Base-by-base conservation (phyloP, 371 early-diverging fungal genomes). In the Catenaria anguillulae region DNA sequence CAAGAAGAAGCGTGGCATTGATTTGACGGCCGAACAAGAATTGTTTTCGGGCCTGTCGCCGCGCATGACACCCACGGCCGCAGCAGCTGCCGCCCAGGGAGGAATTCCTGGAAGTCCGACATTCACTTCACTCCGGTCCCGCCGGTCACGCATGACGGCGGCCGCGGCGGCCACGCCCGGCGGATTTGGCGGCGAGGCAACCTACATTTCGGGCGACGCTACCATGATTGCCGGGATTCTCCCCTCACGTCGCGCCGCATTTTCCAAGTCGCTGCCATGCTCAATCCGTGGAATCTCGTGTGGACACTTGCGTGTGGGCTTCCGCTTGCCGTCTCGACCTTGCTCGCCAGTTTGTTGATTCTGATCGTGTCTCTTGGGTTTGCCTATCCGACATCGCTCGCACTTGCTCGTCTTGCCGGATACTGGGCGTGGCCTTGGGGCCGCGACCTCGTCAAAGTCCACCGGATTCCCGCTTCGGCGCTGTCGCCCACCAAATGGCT, bases 341-440 rank as follows among this genome's bases (percentile, higher is more conserved):
- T 82, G 23, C 36, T 64, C 29, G 63, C 70, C 0, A 73, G 70
- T 13, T 15, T 35, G 6, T 17, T 42, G 1, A 43, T 60, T 33
- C 24, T 21, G 1, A 8, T 43, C 4, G 33, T 24, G 33, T 23
- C 46, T 15, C 35, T 60, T 0, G 33, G 35, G n/a, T 10, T 5
- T n/a, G 56, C n/a, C n/a, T 26, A 21, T 12, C 33, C 21, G 23
- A 62, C 59, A 31, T 10, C 24, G 2, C 45, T 69, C 67, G 67
- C 73, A 15, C 34, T 75, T 42, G 21, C 70, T 6, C 70, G 72
- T 62, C 61, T 77, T 4, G 54, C 71, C 15, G 61, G 78, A 60
- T 95, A 93, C 64, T 72, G 93, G 26, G 67, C 91, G 24, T 93
- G 92, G 92, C 96, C 96, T 3, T 95, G 93, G 76, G 93, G 92